Conservation (phyloP, 148 eudicot species). For the Euryodendron excelsum region DNA sequence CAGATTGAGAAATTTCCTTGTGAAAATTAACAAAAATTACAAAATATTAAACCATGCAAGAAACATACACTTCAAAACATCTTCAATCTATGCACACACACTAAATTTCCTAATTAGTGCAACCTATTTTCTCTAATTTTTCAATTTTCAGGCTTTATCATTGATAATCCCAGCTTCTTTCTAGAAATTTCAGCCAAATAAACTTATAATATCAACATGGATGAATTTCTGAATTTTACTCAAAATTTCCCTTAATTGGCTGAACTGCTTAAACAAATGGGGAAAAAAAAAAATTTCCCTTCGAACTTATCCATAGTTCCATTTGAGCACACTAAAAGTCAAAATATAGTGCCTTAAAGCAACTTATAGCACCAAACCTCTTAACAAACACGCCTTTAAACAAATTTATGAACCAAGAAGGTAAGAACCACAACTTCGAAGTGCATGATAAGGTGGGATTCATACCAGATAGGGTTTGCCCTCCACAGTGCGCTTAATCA, state of each 20-base stretch:
- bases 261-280: background rate
- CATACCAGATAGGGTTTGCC: conserved; percentile 88
- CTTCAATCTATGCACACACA: too few species aligned
- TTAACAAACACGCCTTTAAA: too few species aligned
- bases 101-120: too few species aligned
- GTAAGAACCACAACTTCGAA: background rate
- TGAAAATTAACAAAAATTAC: too few species aligned
- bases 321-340: background rate
- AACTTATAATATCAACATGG: background rate
- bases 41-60: too few species aligned
- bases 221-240: background rate
- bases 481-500: conserved; percentile 59
- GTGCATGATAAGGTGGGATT: background rate
- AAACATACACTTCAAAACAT: too few species aligned
- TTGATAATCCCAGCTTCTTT: background rate
- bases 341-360: background rate
- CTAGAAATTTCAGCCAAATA: background rate
- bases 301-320: background rate
- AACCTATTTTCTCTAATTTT: background rate
- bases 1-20: too few species aligned
- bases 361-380: background rate
- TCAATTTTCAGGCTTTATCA: background rate
- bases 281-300: background rate
- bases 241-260: background rate
- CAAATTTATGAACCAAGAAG: background rate